A percentile compares a stretch with the other conserved stretches of the same genome.
Evolutionary conservation across 768 basidiomycete genomes (phyloP).

Genomic region (Calocera cornea): DNA sequence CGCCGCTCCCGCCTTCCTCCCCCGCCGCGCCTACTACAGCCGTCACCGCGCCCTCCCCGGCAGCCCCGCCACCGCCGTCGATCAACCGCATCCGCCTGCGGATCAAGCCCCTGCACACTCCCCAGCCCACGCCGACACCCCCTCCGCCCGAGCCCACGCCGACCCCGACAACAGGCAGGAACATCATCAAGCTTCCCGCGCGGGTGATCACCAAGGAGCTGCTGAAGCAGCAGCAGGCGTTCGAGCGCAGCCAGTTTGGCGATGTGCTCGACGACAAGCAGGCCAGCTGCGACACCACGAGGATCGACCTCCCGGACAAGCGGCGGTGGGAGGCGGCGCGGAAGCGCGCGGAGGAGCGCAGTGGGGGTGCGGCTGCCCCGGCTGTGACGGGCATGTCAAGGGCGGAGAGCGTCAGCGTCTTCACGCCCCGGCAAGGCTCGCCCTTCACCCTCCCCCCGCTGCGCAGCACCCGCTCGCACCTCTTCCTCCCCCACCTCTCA

Average conservation of each 20-base stretch:
- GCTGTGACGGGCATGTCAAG: slow-evolving; percentile 28
- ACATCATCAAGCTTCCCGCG: neutral
- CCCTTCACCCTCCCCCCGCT: slow-evolving; percentile 4
- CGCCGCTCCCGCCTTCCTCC: neutral
- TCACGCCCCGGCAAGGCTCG: neutral
- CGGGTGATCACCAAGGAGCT: neutral
- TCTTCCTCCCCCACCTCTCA: slow-evolving; percentile 28
- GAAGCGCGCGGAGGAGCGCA: neutral
- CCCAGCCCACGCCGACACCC: neutral
- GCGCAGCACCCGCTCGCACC: slow-evolving; percentile 27
- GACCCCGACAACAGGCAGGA: neutral
- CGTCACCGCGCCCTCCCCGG: neutral
- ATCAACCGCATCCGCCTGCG: neutral
- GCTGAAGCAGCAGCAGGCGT: neutral
- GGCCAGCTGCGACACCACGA: neutral
- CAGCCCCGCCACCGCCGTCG: neutral
- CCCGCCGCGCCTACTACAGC: neutral
- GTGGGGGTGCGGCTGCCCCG: slow-evolving; percentile 12
- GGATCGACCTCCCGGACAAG: neutral
- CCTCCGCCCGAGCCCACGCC: neutral
- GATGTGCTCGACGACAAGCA: neutral
- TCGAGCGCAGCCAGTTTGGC: neutral
- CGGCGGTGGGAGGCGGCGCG: neutral
- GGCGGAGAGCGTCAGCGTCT: slow-evolving; percentile 15
- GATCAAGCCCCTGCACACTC: neutral